Base-by-base conservation (phyloP, 1,139 yeast genomes). In the Debaryomyces coudertii region DNA sequence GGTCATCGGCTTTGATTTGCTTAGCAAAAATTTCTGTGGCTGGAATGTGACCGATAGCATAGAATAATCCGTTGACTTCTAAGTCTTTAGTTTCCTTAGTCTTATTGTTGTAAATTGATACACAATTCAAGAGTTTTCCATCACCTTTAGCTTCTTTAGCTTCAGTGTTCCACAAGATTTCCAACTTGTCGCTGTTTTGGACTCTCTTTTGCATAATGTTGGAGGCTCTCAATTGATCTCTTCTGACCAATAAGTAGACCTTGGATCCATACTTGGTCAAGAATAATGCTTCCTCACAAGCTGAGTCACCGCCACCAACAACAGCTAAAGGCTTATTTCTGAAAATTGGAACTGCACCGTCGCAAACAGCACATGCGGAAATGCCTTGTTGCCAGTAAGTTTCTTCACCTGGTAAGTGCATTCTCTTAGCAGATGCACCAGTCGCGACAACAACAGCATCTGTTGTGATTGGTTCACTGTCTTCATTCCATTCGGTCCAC, bases 321-420 rank as follows among this genome's bases (percentile, higher is more conserved):
- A 93, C 99, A 14, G 97, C 98, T 63, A 93, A 81, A 36, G 99
- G 98, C 72, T 90, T 88, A 78, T 93, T 88, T 79, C 98, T 87
- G 78, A 93, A 93, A 62, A 93, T 90, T 60, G 99, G 99, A 38
- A 93, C 96, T 30, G 99, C 99, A 69, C 99, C 99, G 66, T 93
- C 99, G 75, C 99, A 93, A 51, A 93, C 99, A 42, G 99, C 99
- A 79, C 99, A 93, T 16, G 99, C 99, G 55, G 96, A 88, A 58
- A 93, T 93, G 68, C 99, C 99, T 68, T 87, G 89, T 77, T 93
- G 99, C 99, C 99, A 93, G 82, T 93, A 93, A 39, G 82, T 80
- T 54, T 93, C 98, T 76, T 93, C 99, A 58, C 99, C 99, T 49
- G 98, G 97, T 52, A 93, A 76, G 65, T 82, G 74, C 76, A 93